Base-by-base conservation (phyloP, 2,329 filamentous ascomycete genomes). In the Penicillium sp. region DNA sequence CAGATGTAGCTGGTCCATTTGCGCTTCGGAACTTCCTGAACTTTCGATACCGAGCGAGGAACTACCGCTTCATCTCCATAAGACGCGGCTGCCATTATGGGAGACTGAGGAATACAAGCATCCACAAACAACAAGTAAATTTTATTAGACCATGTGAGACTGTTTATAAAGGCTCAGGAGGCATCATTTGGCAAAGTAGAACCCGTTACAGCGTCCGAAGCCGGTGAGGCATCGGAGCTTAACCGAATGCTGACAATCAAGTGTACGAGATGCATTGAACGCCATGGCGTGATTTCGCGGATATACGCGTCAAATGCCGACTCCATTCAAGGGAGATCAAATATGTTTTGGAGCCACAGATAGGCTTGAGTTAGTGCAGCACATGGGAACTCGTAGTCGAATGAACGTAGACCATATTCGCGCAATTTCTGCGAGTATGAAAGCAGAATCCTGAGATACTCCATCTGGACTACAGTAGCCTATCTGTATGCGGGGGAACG, bases 1-100 rank as follows among this genome's bases (percentile, higher is more conserved):
- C 81, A 84, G 48, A 84, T 70, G 57, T 82, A 83, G 62, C 76
- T 78, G 48, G 77, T 73, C 81, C 81, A 83, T 73, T 69, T 81
- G 8, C 71, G 63, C 62, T 76, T 78, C 2, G 62, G 64, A 4
- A 64, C 54, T 54, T 69, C 62, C 43, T 71, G 70, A 25, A 71
- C 55, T 8, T 67, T 20, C 6, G 59, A 58, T 10, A 55, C 56
- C 0, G 63, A 41, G 3, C 51, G 12, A 6, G 63, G 59, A 10
- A 61, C 34, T 6, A 57, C 60, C 3, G 61, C 51, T 22, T 71
- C 67, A 2, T 66, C 60, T 12, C 60, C 50, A 2, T 51, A 45
- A 15, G 60, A 48, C 11, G 53, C 45, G 7, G 61, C 55, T 14
- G 64, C 63, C 69, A 72, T 73, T 10, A 41, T 64, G 31, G 20